Evolutionary conservation across 2,329 filamentous ascomycete genomes (phyloP).

Genomic region (Colletotrichum limetticola): DNA sequence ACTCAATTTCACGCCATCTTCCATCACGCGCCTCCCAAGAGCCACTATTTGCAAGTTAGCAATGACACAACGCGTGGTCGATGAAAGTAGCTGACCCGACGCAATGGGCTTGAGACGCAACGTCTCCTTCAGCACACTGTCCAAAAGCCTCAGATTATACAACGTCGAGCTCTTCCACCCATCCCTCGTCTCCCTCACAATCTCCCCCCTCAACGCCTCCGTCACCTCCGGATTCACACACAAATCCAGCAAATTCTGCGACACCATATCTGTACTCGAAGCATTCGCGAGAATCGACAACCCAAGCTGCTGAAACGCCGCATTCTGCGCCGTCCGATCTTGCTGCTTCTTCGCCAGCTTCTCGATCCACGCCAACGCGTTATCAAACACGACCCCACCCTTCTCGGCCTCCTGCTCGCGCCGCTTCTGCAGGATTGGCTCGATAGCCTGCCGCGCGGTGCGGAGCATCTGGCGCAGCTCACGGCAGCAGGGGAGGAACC

Average conservation of each 20-base stretch:
- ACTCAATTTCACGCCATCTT: constrained; percentile 7
- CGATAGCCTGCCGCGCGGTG: constrained; percentile 49
- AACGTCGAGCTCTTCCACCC: constrained; percentile 49
- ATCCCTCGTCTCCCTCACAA: constrained; percentile 46
- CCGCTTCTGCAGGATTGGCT: constrained; percentile 44
- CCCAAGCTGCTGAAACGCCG: constrained; percentile 76
- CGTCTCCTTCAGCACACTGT: constrained; percentile 54
- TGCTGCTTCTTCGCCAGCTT: constrained; percentile 36
- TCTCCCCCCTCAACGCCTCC: constrained; percentile 54
- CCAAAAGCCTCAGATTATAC: constrained; percentile 51
- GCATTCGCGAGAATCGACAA: constrained; percentile 71
- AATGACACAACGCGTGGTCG: too few relatives aligned
- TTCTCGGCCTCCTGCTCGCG: constrained; percentile 41
- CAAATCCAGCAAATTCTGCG: constrained; percentile 53
- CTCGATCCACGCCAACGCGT: constrained; percentile 57
- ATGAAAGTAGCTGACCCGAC: not conserved
- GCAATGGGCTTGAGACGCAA: constrained; percentile 39
- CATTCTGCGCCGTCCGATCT: constrained; percentile 71
- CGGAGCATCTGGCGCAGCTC: constrained; percentile 49
- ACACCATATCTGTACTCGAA: constrained; percentile 50
- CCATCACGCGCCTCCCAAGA: not conserved
- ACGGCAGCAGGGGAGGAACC: constrained; percentile 53
- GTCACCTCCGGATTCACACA: constrained; percentile 50
- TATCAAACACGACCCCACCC: constrained; percentile 40
- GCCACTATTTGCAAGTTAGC: not conserved